Evolutionary conservation across 495 filamentous ascomycete genomes (phyloP), one percentile per base, ranked within the genome.

Genomic region (Friedmanniomyces simplex): DNA sequence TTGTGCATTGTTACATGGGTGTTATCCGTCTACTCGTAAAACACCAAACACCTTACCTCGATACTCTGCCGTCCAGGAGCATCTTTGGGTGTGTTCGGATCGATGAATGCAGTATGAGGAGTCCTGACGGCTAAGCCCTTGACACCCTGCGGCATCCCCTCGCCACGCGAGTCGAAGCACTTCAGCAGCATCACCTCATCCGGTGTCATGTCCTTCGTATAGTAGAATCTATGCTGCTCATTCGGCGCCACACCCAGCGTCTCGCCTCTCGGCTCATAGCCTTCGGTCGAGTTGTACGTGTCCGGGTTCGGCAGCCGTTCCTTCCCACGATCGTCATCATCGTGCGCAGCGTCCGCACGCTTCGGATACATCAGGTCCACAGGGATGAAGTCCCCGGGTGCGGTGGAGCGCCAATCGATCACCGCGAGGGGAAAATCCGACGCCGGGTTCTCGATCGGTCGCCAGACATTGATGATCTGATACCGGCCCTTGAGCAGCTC

Each of bases 391-490:
- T 72, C 68, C 5, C 21, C 22, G 0, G 68, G 68, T n/a, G 18
- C 13, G 3, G 69, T 72, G 5, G 62, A 61, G 0, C 69, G 67
- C 69, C 69, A 72, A 47, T 72, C 69, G 8, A 72, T 56, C 1
- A 72, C 68, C 0, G 68, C 69, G 21, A 72, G 66, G 3, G 69
- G 69, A 54, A 66, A 66, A 50, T 72, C 69, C 4, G 63, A 60
- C 0, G 69, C 69, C 12, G 66, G 58, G 46, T 69, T 76, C 58
- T 78, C 77, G 62, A 88, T 87, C 0, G 86, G 85, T 0, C 85
- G 81, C 86, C 85, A 88, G 55, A 88, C 84, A 60, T 89, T 89
- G 72, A 89, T 86, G 66, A 88, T 85, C 66, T 88, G 84, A 64
- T 81, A 83, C 8, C 85, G 77, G 22, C 79, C 78, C 61, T 81